Evolutionary conservation across 306 rosid species (phyloP).

Genomic region (Prunus mongolica): DNA sequence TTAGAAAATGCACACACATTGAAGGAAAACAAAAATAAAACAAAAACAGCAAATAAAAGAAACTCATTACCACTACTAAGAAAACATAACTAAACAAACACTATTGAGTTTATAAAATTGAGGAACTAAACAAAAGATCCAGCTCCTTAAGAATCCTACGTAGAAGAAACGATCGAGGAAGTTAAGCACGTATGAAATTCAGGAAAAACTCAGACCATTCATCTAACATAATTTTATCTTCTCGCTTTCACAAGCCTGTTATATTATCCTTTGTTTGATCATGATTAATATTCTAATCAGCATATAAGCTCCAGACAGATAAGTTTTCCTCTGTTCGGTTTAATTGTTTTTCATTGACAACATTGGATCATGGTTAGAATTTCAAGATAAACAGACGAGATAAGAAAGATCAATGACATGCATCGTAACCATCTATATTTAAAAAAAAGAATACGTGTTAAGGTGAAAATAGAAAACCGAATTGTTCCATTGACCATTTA

Average conservation of each 20-base stretch:
- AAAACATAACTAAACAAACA: too few relatives aligned
- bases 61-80: too few relatives aligned
- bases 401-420: background rate
- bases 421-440: too few relatives aligned
- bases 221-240: background rate
- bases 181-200: background rate
- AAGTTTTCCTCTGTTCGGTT: background rate
- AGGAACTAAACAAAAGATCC: slow-evolving; percentile 35
- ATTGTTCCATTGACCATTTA: background rate
- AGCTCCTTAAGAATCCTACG: slow-evolving; percentile 76
- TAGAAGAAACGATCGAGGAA: background rate
- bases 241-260: background rate
- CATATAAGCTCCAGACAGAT: background rate
- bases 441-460: background rate
- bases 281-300: background rate
- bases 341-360: background rate
- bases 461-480: background rate
- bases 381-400: background rate
- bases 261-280: too few relatives aligned
- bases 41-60: too few relatives aligned
- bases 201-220: background rate
- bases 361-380: background rate
- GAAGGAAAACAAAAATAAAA: too few relatives aligned
- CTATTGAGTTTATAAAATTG: too few relatives aligned
- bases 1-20: too few relatives aligned